These are phyloP conservation scores for Dunaliella primolecta DNA, from an alignment of 139 green algal species.

Conservation along the genomic window DNA sequence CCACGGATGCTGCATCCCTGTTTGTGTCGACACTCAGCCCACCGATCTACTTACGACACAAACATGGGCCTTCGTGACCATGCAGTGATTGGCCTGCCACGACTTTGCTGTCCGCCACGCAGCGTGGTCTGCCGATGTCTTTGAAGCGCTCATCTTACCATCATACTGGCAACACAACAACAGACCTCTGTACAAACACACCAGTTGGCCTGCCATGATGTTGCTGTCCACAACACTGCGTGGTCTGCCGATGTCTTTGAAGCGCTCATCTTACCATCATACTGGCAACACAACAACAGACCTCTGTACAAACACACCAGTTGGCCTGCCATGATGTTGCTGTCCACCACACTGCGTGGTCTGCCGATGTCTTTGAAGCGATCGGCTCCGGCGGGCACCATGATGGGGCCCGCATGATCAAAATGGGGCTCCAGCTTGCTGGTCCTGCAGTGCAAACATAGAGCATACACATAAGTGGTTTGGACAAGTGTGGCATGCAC, in stretches of 20 bases:
- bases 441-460: slow-evolving; percentile 13
- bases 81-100: slow-evolving; percentile 9
- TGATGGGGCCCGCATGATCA: slow-evolving; percentile 46
- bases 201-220: slow-evolving; percentile 17
- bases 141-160: no score
- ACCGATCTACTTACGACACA: no score
- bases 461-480: background rate
- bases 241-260: slow-evolving; percentile 50
- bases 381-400: slow-evolving; percentile 50
- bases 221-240: slow-evolving; percentile 33
- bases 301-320: slow-evolving; percentile 1
- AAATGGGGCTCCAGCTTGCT: slow-evolving; percentile 34
- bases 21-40: no score
- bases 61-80: no score
- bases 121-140: slow-evolving; percentile 48
- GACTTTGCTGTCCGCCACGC: slow-evolving; percentile 33
- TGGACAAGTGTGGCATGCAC: no score
- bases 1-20: no score
- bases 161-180: no score
- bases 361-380: slow-evolving; percentile 49
- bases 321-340: slow-evolving; percentile 25
- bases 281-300: no score
- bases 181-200: no score
- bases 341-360: slow-evolving; percentile 33
- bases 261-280: no score